phyloP scores from a whole-genome alignment of 164 flowering plant genomes.

The Nelumbo lutea region DNA sequence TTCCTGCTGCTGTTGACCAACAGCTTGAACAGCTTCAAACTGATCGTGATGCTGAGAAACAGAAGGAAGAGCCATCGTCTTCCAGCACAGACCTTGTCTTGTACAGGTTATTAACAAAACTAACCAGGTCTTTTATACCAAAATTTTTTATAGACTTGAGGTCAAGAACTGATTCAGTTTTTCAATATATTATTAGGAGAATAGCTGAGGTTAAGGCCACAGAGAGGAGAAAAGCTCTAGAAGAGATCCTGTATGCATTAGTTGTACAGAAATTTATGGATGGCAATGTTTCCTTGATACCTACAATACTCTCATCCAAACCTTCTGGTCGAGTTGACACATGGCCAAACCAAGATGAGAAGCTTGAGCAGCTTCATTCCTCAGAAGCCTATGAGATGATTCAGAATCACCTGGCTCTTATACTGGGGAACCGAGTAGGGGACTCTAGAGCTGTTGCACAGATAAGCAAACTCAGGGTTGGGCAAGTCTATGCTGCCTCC shows the following conservation, averaged over 20 bases:
- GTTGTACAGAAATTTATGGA: constrained; percentile 93
- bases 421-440: constrained; percentile 60
- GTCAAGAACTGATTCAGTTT: not conserved
- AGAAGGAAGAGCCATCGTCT: constrained; percentile 60
- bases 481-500: constrained; percentile 97
- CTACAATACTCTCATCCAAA: constrained; percentile 46
- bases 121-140: not conserved
- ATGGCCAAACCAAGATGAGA: constrained; percentile 66
- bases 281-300: constrained; percentile 67
- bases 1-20: constrained; percentile 91
- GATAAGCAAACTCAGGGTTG: constrained; percentile 87
- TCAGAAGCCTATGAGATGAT: constrained; percentile 95
- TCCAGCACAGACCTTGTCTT: constrained; percentile 75
- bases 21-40: constrained; percentile 88
- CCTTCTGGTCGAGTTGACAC: constrained; percentile 51
- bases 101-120: constrained; percentile 50
- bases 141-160: not conserved
- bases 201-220: constrained; percentile 88
- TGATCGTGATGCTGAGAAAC: constrained; percentile 61
- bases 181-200: constrained; percentile 45
- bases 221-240: constrained; percentile 74
- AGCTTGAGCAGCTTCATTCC: constrained; percentile 69
- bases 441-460: constrained; percentile 61
- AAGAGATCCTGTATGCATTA: constrained; percentile 86
- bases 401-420: constrained; percentile 76